Base-by-base conservation (phyloP, 345 rosid species). In the Microcos paniculata region DNA sequence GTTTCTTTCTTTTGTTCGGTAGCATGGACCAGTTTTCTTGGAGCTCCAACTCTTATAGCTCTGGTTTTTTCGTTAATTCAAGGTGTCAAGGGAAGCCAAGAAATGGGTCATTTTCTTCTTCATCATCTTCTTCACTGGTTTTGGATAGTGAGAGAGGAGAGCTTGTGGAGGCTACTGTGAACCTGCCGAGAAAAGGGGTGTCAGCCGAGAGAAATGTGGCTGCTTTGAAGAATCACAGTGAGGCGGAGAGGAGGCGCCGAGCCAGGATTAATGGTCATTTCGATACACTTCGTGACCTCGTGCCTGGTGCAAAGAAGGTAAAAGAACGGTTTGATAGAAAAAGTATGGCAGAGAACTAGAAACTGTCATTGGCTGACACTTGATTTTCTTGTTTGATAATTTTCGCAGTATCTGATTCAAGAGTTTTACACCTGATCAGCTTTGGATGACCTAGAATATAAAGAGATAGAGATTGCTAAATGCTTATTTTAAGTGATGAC, bases 161-260 rank as follows among this genome's bases (percentile, higher is more conserved):
- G 75, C 83, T 86, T 2, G 84, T 88, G 52, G 73, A 80, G 74
- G 82, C 87, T 11, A 79, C 78, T 24, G 72, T 65, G 45, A 82
- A 43, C 14, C 40, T 71, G 65, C 82, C 62, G 65, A 79, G 70
- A 40, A 80, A 77, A 31, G 81, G 66, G 16, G 55, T 67, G 31
- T 70, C 82, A 31, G 83, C 57, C 76, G 86, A 84, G 70, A 86
- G 78, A 81, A 66, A 73, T 49, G 30, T 81, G 68, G 83, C 76
- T 35, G 88, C 92, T 76, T 81, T 81, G 77, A 86, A 82, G 86
- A 88, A 81, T 71, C 92, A 88, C 76, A 80, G 87, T 24, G 87
- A 86, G 80, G 88, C 92, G 1, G 92, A 88, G 77, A 85, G 88
- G 81, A 74, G 80, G 73, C 77, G 92, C 28, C 82, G 92, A 43